These are phyloP conservation scores for Amaranthus cruentus DNA, from an alignment of 148 eudicot species.

Conservation along the genomic window DNA sequence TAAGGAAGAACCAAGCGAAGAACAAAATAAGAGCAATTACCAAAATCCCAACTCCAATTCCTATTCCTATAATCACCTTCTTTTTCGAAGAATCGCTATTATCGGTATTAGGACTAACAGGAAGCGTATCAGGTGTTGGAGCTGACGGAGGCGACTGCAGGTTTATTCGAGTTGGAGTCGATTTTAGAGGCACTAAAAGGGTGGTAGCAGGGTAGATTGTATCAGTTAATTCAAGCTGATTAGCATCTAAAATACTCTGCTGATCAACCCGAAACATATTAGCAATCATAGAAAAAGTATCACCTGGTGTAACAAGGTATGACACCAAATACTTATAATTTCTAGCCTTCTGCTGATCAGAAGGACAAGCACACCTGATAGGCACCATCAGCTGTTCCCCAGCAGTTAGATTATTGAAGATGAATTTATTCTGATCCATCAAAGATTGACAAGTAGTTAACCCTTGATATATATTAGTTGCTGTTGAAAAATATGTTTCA, in stretches of 20 bases:
- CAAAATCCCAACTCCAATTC: constrained; percentile 44
- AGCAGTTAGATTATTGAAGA: background rate
- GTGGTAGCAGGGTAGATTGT: constrained; percentile 56
- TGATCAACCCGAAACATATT: constrained; percentile 32
- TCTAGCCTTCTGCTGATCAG: constrained; percentile 33
- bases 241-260: constrained; percentile 41
- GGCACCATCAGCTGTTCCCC: constrained; percentile 41
- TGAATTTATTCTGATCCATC: constrained; percentile 36
- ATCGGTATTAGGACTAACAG: constrained; percentile 18
- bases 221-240: constrained; percentile 28
- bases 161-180: constrained; percentile 33
- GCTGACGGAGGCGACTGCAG: constrained; percentile 25
- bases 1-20: constrained; percentile 32
- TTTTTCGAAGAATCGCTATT: constrained; percentile 39
- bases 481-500: constrained; percentile 49
- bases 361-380: constrained; percentile 70
- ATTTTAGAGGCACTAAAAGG: constrained; percentile 49
- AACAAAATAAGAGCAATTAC: constrained; percentile 19
- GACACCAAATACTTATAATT: constrained; percentile 46
- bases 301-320: constrained; percentile 37
- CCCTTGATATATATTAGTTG: constrained; percentile 54
- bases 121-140: constrained; percentile 17
- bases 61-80: constrained; percentile 46
- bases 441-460: constrained; percentile 60
- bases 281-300: constrained; percentile 31